A percentile compares a stretch with the other conserved stretches of the same genome.
These are phyloP conservation scores for Trichophyton rubrum DNA, from an alignment of 2,329 filamentous ascomycete species.

Conservation along the genomic window DNA sequence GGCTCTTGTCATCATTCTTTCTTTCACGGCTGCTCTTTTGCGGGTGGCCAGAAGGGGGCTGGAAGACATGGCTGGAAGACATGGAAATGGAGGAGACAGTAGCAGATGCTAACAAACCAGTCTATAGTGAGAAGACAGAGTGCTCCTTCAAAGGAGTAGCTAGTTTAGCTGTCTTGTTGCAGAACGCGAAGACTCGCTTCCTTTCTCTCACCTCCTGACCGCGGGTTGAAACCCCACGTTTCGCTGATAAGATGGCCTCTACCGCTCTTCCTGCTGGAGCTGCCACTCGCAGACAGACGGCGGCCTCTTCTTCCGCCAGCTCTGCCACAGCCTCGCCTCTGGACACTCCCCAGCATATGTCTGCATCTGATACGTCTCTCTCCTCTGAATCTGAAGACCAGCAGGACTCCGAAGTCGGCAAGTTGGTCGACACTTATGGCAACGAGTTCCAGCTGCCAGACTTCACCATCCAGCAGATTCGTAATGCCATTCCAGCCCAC, in stretches of 20 bases:
- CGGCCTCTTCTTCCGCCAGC: conserved; percentile 41
- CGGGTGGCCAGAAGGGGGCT: not conserved
- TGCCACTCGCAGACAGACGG: conserved; percentile 42
- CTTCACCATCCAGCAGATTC: conserved; percentile 95
- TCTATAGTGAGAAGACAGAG: not conserved
- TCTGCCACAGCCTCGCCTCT: conserved; percentile 44
- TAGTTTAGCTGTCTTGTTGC: not conserved
- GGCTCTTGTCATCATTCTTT: not conserved
- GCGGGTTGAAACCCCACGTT: not conserved
- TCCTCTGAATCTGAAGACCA: conserved; percentile 71
- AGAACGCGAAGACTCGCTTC: not conserved
- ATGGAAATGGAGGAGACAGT: not conserved
- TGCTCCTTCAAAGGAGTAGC: not conserved
- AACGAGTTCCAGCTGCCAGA: conserved; percentile 89
- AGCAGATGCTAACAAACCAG: not conserved
- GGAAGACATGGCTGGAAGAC: not conserved
- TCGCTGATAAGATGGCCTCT: conserved; percentile 35
- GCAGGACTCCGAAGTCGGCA: conserved; percentile 35
- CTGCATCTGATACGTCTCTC: conserved; percentile 76
- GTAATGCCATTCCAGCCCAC: conserved; percentile 93
- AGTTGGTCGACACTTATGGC: conserved; percentile 81
- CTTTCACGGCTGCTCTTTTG: not conserved
- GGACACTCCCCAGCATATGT: conserved; percentile 45
- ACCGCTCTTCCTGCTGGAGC: conserved; percentile 36
- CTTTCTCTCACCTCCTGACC: not conserved